These are phyloP conservation scores for Pseudogymnoascus sp. DNA, from an alignment of 2,329 filamentous ascomycete genomes.

Conservation along the genomic window DNA sequence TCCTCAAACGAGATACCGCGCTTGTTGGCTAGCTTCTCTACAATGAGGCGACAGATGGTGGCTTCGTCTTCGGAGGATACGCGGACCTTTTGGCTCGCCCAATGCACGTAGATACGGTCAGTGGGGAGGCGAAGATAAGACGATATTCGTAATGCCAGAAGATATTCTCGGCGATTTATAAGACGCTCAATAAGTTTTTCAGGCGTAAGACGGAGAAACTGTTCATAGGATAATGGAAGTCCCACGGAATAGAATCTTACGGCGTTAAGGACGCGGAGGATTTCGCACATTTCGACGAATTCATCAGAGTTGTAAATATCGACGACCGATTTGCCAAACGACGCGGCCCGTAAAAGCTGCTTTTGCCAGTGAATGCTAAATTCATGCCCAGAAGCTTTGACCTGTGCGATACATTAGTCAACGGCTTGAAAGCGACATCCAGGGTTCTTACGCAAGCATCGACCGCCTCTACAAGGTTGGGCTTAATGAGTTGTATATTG, in stretches of 20 bases:
- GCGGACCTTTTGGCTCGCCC: slow-evolving; percentile 92
- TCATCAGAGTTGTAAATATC: slow-evolving; percentile 98
- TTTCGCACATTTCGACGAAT: slow-evolving; percentile 98
- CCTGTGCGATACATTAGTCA: slow-evolving; percentile 21
- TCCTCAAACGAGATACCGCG: slow-evolving; percentile 92
- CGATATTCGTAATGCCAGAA: slow-evolving; percentile 81
- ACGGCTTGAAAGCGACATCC: neutral
- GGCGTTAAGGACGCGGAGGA: slow-evolving; percentile 83
- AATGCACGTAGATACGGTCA: slow-evolving; percentile 90
- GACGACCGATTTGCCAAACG: slow-evolving; percentile 93
- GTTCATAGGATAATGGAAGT: slow-evolving; percentile 83
- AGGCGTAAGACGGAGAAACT: slow-evolving; percentile 84
- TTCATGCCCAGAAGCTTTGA: slow-evolving; percentile 88
- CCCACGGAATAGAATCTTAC: slow-evolving; percentile 88
- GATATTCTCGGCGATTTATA: slow-evolving; percentile 82
- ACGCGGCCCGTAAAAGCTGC: slow-evolving; percentile 88
- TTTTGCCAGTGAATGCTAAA: slow-evolving; percentile 92
- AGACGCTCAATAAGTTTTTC: slow-evolving; percentile 81
- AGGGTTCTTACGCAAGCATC: slow-evolving; percentile 61
- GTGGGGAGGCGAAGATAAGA: slow-evolving; percentile 80
- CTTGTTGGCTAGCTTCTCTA: slow-evolving; percentile 79
- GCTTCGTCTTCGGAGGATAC: slow-evolving; percentile 80
- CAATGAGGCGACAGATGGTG: slow-evolving; percentile 75
- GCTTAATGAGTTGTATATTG: slow-evolving; percentile 88
- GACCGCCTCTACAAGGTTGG: slow-evolving; percentile 83